These are phyloP conservation scores for Penicillium janthinellum DNA, from an alignment of 2,329 filamentous ascomycete genomes.

Conservation along the genomic window DNA sequence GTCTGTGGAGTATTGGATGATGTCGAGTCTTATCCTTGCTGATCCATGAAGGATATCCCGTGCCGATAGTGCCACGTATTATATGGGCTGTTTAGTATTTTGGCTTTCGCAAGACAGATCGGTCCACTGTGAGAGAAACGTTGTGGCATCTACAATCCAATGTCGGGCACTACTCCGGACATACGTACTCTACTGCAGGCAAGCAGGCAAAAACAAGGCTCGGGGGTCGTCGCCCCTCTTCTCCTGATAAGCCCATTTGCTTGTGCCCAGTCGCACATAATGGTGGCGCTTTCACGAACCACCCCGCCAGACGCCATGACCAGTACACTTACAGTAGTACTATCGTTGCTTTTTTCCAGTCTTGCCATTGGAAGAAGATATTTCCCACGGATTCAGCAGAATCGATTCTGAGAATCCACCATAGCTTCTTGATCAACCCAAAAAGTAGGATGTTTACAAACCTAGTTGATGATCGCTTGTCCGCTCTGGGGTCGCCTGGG, in stretches of 20 bases:
- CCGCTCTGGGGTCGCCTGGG: neutral
- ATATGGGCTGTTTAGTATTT: too few species aligned
- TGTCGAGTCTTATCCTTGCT: neutral
- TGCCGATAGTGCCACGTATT: too few species aligned
- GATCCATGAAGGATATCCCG: too few species aligned
- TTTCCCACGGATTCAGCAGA: neutral
- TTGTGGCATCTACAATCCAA: too few species aligned
- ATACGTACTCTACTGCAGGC: neutral
- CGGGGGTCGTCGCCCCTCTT: neutral
- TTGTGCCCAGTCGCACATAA: neutral
- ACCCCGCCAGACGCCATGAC: neutral
- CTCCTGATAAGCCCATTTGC: constrained; percentile 6
- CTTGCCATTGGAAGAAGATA: neutral
- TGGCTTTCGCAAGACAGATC: too few species aligned
- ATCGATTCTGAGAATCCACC: too few species aligned
- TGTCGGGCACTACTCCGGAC: too few species aligned
- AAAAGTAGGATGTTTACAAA: neutral
- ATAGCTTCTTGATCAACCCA: neutral
- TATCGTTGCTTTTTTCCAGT: neutral
- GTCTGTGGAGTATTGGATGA: neutral
- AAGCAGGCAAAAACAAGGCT: neutral
- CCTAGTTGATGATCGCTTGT: neutral
- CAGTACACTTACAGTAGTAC: neutral
- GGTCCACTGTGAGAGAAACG: too few species aligned
- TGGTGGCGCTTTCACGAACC: neutral